Percentiles rank a stretch among this genome's conserved stretches.
Evolutionary conservation across 2,329 filamentous ascomycete species (phyloP).

Genomic region (Cryphonectria carpinicola): DNA sequence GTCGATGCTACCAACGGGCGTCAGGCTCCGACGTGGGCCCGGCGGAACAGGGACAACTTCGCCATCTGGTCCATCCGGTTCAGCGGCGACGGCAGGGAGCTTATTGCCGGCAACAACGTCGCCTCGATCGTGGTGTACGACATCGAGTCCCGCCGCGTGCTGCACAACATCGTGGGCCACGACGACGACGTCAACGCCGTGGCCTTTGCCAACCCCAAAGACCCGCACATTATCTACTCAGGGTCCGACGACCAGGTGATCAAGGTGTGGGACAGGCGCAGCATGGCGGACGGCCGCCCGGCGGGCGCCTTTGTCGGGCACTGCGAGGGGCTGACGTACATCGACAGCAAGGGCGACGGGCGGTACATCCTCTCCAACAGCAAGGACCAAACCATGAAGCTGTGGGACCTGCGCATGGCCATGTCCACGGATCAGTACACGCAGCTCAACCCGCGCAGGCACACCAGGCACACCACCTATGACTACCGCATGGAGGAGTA

Average conservation of each 20-base stretch:
- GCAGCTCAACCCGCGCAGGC: constrained; percentile 57
- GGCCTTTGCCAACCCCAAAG: constrained; percentile 86
- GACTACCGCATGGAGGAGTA: constrained; percentile 76
- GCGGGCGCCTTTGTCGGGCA: constrained; percentile 70
- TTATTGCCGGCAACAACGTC: constrained; percentile 85
- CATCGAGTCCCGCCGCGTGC: constrained; percentile 76
- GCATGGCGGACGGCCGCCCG: constrained; percentile 80
- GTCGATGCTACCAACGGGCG: constrained; percentile 33
- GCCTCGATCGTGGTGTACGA: constrained; percentile 88
- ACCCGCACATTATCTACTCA: constrained; percentile 93
- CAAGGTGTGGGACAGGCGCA: constrained; percentile 95
- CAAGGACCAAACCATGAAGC: constrained; percentile 96
- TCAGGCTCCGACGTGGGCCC: constrained; percentile 35
- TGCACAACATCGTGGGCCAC: constrained; percentile 79
- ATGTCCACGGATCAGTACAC: constrained; percentile 71
- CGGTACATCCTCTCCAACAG: constrained; percentile 89
- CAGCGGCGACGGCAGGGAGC: constrained; percentile 85
- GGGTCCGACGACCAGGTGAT: constrained; percentile 93
- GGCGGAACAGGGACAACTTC: constrained; percentile 46
- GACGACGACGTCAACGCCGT: constrained; percentile 93
- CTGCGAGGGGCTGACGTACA: constrained; percentile 68
- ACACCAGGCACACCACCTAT: constrained; percentile 62
- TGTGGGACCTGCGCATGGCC: constrained; percentile 94
- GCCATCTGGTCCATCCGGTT: constrained; percentile 91
- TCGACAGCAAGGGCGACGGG: constrained; percentile 72